Conservation (phyloP, 441 rosid species). For the Pelargonium australe region DNA sequence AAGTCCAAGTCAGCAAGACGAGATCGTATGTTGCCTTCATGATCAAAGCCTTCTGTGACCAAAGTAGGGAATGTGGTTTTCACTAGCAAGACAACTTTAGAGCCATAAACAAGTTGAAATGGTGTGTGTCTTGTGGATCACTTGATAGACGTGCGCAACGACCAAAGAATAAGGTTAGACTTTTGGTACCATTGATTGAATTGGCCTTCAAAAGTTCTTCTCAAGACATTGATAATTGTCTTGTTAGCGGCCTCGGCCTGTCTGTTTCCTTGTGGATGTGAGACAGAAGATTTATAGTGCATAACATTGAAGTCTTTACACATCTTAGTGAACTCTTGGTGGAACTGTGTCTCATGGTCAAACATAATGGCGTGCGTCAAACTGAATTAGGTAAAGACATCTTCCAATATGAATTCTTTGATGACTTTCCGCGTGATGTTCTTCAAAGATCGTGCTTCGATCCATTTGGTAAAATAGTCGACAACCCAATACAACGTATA, state of each 20-base stretch:
- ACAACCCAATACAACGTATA: neutral
- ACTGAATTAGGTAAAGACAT: neutral
- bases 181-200: too few relatives aligned
- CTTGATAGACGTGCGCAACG: neutral
- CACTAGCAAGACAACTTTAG: neutral
- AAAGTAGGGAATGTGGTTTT: neutral
- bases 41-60: neutral
- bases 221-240: too few relatives aligned
- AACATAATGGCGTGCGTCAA: too few relatives aligned
- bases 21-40: neutral
- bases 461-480: neutral
- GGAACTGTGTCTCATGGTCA: too few relatives aligned
- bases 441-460: neutral
- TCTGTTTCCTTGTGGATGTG: too few relatives aligned
- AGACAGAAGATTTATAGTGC: too few relatives aligned
- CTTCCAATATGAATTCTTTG: neutral
- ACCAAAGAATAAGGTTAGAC: neutral
- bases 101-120: neutral
- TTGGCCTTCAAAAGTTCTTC: too few relatives aligned
- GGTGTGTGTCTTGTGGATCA: neutral
- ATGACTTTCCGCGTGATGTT: neutral
- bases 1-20: neutral
- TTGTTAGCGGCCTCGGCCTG: too few relatives aligned
- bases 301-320: too few relatives aligned
- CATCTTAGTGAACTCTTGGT: too few relatives aligned